Evolutionary conservation across 306 rosid species (phyloP), one percentile per base, ranked within the genome.

Genomic region (Acacia melanoxylon): DNA sequence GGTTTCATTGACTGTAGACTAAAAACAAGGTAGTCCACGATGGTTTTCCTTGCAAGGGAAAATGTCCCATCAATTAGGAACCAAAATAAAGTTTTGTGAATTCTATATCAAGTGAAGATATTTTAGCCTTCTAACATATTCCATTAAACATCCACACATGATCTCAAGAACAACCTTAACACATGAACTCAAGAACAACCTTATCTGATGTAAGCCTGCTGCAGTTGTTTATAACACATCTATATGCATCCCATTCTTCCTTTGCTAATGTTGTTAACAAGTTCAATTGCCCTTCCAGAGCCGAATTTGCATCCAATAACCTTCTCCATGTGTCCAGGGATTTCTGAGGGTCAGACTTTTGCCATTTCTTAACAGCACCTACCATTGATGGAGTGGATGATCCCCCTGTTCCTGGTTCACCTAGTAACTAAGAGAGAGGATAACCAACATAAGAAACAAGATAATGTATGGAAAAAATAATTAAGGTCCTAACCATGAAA

Each of bases 321-420:
- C 88, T 92, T 87, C 69, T 90, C 97, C 98, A 91, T 19, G 94
- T 93, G 54, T 92, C 97, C 78, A 83, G 59, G 49, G 97, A 88
- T 82, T 86, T 89, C 75, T 88, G 84, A 85, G 97, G 91, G 83
- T 93, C 94, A 72, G 98, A 84, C 86, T 93, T 93, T 82, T 91
- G 98, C 99, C 99, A 95, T 83, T 91, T 93, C 83, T 91, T 95
- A 27, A 95, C 99, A 76, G 97, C 92, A 81, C 98, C 98, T 59
- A 95, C 98, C 99, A 95, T 95, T 56, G 99, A 95, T 73, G 97
- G 97, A 14, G 99, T 95, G 81, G 97, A 95, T 72, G 98, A 95
- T 74, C 99, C 99, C 75, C 99, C 99, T 45, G 81, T 86, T 80
- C 99, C 99, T 48, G 99, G 99, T 85, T 95, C 99, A 82, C 99